phyloP scores from a whole-genome alignment of 176 grass and related monocot species.

The Tillandsia leiboldiana region DNA sequence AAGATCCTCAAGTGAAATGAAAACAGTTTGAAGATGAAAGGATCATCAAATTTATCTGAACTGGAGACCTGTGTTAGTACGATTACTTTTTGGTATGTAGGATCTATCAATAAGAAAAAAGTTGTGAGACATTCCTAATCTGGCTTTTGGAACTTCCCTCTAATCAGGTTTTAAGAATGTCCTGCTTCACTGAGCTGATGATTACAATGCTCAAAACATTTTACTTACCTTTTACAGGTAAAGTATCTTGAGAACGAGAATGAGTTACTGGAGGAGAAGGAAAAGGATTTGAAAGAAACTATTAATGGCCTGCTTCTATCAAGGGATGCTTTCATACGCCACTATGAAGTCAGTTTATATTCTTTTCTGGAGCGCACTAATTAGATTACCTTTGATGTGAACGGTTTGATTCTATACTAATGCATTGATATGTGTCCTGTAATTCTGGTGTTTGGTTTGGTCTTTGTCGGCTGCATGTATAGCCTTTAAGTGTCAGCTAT shows the following conservation, averaged over 20 bases:
- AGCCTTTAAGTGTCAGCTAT: neutral
- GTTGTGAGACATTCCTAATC: too few species aligned
- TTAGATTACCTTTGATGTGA: neutral
- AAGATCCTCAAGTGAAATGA: too few species aligned
- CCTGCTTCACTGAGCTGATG: conserved; percentile 2
- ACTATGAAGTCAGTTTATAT: conserved; percentile 47
- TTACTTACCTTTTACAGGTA: conserved; percentile 33
- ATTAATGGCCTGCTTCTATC: conserved; percentile 56
- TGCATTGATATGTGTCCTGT: neutral
- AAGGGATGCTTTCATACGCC: conserved; percentile 54
- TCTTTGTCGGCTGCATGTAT: too few species aligned
- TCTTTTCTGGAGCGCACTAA: neutral
- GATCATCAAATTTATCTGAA: too few species aligned
- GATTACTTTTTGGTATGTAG: too few species aligned
- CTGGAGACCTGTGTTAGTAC: too few species aligned
- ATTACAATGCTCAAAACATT: neutral
- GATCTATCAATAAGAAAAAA: too few species aligned
- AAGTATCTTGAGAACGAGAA: conserved; percentile 73
- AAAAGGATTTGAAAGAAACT: conserved; percentile 60
- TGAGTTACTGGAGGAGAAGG: conserved; percentile 48
- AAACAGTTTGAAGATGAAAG: too few species aligned
- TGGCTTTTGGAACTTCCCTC: too few species aligned
- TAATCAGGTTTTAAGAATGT: neutral
- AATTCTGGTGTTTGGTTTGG: neutral
- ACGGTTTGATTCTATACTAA: neutral